phyloP scores from a whole-genome alignment of 176 grass and related monocot genomes.

The Oryza nivara region DNA sequence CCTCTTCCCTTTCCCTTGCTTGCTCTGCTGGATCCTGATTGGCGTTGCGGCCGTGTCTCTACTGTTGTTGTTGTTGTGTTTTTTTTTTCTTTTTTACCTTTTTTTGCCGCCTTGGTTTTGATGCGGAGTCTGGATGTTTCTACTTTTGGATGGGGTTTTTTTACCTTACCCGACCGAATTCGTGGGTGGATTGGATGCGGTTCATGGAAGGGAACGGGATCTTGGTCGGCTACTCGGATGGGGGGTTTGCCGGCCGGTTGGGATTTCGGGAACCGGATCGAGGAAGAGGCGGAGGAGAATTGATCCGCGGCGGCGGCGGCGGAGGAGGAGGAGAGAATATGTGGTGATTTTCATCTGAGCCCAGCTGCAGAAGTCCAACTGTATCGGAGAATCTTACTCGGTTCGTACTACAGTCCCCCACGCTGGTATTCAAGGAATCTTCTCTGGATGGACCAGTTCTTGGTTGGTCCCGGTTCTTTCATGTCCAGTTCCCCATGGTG shows the following conservation, averaged over 20 bases:
- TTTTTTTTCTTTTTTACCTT: background rate
- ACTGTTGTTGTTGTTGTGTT: background rate
- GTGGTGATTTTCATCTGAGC: background rate
- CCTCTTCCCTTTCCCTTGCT: background rate
- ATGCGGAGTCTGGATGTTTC: constrained; percentile 36
- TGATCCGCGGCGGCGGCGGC: background rate
- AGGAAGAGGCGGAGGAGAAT: background rate
- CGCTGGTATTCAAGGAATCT: background rate
- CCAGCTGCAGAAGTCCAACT: constrained; percentile 4
- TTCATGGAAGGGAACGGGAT: background rate
- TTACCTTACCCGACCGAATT: constrained; percentile 35
- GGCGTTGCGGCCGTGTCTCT: background rate
- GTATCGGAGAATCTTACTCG: background rate
- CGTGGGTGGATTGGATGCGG: background rate
- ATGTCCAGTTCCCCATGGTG: background rate
- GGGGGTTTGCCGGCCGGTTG: background rate
- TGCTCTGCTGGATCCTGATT: constrained; percentile 23
- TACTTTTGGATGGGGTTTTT: constrained; percentile 21
- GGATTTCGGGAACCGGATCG: background rate
- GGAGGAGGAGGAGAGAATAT: background rate
- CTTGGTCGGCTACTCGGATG: constrained; percentile 1
- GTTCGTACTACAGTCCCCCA: background rate
- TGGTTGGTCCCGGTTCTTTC: constrained; percentile 9
- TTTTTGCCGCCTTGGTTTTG: constrained; percentile 34
- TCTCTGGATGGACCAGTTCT: background rate